Evolutionary conservation across 2,329 filamentous ascomycete genomes (phyloP).

Genomic region (Phialophora chinensis): DNA sequence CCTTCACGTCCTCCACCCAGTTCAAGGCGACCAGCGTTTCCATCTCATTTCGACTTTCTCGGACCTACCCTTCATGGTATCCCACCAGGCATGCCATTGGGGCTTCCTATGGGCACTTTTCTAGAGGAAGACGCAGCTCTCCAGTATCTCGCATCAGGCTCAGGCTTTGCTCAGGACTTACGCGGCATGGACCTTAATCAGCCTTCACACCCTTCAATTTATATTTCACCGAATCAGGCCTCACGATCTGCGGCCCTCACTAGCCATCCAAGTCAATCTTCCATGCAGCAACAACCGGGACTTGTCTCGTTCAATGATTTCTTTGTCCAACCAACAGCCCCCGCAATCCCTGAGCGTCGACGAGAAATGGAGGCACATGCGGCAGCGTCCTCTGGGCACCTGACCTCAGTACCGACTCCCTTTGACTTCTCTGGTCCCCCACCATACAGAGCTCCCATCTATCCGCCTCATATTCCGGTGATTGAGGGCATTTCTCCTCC

Average conservation of each 20-base stretch:
- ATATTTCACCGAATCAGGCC: not conserved
- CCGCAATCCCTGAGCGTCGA: slow-evolving; percentile 13
- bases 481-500: slow-evolving; percentile 8
- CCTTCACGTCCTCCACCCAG: slow-evolving; percentile 11
- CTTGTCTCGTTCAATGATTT: slow-evolving; percentile 11
- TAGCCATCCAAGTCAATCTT: slow-evolving; percentile 17
- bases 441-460: not conserved
- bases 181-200: slow-evolving; percentile 17
- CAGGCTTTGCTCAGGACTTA: slow-evolving; percentile 30
- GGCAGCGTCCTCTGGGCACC: slow-evolving; percentile 9
- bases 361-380: slow-evolving; percentile 14
- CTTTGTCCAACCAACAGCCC: slow-evolving; percentile 10
- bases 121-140: slow-evolving; percentile 31
- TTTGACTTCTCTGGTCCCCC: not conserved
- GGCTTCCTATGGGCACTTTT: slow-evolving; percentile 9
- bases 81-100: slow-evolving; percentile 3
- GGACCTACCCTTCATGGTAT: not conserved
- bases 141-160: slow-evolving; percentile 26
- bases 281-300: slow-evolving; percentile 3
- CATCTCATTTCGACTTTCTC: not conserved
- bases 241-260: slow-evolving; percentile 14
- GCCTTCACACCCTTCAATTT: slow-evolving; percentile 2
- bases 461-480: slow-evolving; percentile 1
- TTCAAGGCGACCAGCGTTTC: slow-evolving; percentile 3
- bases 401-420: not conserved